Conservation (phyloP, 1,284 basidiomycete genomes). For the Moesziomyces globuligerus region DNA sequence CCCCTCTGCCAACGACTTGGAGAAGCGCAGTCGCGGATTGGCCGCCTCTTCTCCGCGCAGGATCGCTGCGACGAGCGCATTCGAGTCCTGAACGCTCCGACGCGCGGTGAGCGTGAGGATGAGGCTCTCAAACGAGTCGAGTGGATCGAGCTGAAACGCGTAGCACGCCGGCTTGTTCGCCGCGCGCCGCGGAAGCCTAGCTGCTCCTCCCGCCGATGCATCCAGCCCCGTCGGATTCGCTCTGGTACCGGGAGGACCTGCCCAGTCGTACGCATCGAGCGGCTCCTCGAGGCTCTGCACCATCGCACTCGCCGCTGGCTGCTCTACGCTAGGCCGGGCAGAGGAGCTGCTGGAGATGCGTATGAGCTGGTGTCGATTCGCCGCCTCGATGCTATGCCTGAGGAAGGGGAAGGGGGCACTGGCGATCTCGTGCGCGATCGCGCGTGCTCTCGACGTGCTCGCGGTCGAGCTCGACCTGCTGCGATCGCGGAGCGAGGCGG, state of each 20-base stretch:
- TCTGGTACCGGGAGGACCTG: constrained; percentile 29
- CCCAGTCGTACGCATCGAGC: constrained; percentile 52
- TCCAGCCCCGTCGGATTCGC: constrained; percentile 7
- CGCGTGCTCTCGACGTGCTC: constrained; percentile 30
- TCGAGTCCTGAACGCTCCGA: constrained; percentile 14
- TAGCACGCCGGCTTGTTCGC: constrained; percentile 38
- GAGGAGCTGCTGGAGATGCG: constrained; percentile 1
- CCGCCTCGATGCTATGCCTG: constrained; percentile 24
- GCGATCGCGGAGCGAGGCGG: constrained; percentile 6
- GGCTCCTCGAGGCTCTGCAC: constrained; percentile 25
- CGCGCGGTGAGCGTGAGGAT: constrained; percentile 48
- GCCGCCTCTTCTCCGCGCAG: constrained; percentile 20
- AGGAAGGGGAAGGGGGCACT: constrained; percentile 42
- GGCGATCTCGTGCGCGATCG: constrained; percentile 40
- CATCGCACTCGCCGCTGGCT: background rate
- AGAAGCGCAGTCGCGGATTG: constrained; percentile 34
- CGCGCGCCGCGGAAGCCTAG: constrained; percentile 4
- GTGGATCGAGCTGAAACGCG: constrained; percentile 55
- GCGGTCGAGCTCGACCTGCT: constrained; percentile 30
- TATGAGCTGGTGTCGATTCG: constrained; percentile 17
- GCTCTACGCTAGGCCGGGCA: background rate
- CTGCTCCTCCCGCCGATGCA: too few relatives aligned
- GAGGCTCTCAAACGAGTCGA: constrained; percentile 56
- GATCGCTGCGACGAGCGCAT: constrained; percentile 19
- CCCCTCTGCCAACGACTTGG: constrained; percentile 51